Evolutionary conservation across 116 monocot genomes (phyloP).

Genomic region (Cymodocea nodosa): DNA sequence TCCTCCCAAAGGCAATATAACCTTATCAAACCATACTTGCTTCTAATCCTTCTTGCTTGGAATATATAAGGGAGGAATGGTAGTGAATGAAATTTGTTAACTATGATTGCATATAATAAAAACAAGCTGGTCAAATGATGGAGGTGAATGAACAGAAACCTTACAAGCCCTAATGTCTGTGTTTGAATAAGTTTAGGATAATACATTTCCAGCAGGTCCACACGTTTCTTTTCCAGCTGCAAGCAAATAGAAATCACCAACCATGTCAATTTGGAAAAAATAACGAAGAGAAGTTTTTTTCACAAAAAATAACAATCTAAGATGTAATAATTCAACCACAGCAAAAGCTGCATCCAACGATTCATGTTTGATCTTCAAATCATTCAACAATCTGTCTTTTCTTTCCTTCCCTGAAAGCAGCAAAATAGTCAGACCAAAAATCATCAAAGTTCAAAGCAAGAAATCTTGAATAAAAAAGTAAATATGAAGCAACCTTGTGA

Average conservation of each 20-base stretch:
- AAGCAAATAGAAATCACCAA: conserved; percentile 6
- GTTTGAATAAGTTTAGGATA: conserved; percentile 47
- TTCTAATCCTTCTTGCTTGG: too few species aligned
- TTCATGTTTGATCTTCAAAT: conserved; percentile 30
- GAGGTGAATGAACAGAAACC: conserved; percentile 4
- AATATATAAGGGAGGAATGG: too few species aligned
- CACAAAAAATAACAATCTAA: not conserved
- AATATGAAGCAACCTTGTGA: conserved; percentile 35
- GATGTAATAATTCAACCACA: conserved; percentile 21
- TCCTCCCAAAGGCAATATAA: too few species aligned
- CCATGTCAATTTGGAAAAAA: not conserved
- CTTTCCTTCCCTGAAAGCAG: conserved; percentile 45
- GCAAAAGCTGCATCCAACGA: conserved; percentile 40
- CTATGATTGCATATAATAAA: not conserved
- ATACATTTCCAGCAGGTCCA: conserved; percentile 39
- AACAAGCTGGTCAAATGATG: not conserved
- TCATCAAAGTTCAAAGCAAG: not conserved
- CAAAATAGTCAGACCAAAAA: not conserved
- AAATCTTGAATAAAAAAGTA: not conserved
- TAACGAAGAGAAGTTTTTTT: not conserved
- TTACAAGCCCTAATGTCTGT: conserved; percentile 52
- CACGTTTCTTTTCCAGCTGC: conserved; percentile 52
- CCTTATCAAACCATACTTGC: too few species aligned
- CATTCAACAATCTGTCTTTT: conserved; percentile 31
- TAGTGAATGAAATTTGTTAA: too few species aligned